Base-by-base conservation (phyloP, 2,329 filamentous ascomycete genomes). In the Didymella glomerata region DNA sequence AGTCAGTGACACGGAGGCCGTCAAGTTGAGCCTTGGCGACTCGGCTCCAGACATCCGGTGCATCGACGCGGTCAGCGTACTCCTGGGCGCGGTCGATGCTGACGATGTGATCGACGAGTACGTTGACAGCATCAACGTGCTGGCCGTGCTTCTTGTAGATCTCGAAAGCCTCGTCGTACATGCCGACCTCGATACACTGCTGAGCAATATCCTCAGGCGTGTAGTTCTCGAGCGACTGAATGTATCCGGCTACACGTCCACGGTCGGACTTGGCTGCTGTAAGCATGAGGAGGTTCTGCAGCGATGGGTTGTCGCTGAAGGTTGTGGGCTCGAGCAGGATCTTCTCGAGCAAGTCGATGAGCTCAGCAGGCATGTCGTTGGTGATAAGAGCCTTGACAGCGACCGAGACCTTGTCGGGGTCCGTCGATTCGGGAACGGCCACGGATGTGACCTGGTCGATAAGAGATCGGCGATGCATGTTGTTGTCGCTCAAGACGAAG, bases 271-370 rank as follows among this genome's bases (percentile, higher is more conserved):
- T 97, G 69, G 93, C 93, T 44, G 96, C 95, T 25, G 95, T 99
- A 72, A 98, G 89, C 84, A 99, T 92, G 62, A 99, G 87, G 60
- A 99, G 81, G 79, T 99, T 99, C 80, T 99, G 96, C 57, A 99
- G 84, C 77, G 92, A 97, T 73, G 92, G 87, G 79, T 99, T 99
- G 80, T 99, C 96, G 71, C 92, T 97, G 84, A 99, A 99, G 5
- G 92, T 92, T 4, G 94, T 96, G n/a, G 95, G 96, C 83, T 99
- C 95, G n/a, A 99, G 83, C 30, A 99, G 94, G 68, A 99, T 99
- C 88, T 98, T 99, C 84, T 99, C 96, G 18, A 99, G 86, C 36
- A 99, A 87, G 78, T 99, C 96, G 71, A 99, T 98, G 50, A 99
- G 86, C 82, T 99, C 95, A 4, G 89, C 88, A 9, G 95, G 95